Conservation (phyloP, 805 yeast genomes). For the Cyberlindnera xylosilytica region DNA sequence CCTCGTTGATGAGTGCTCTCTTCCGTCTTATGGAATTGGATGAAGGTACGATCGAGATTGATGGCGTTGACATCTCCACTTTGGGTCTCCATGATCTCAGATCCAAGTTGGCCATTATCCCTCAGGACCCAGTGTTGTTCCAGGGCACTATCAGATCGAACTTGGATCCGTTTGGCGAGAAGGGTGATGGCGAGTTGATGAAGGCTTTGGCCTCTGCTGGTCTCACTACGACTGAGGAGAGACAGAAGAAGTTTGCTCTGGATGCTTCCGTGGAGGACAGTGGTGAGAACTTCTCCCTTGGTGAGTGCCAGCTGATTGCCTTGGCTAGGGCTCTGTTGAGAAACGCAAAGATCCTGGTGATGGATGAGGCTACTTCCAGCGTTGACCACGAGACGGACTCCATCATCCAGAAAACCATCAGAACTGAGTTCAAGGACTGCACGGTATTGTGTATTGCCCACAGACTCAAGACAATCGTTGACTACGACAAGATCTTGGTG, state of each 20-base stretch:
- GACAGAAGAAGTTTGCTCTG: slow-evolving; percentile 51
- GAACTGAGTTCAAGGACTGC: slow-evolving; percentile 53
- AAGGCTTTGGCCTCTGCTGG: slow-evolving; percentile 62
- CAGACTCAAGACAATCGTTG: slow-evolving; percentile 61
- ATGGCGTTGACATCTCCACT: slow-evolving; percentile 59
- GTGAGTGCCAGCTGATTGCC: slow-evolving; percentile 69
- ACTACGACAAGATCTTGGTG: slow-evolving; percentile 56
- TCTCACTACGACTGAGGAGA: slow-evolving; percentile 1
- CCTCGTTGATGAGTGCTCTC: slow-evolving; percentile 58
- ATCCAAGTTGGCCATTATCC: slow-evolving; percentile 65
- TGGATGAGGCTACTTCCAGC: slow-evolving; percentile 77
- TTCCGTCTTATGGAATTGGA: slow-evolving; percentile 59
- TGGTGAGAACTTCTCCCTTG: slow-evolving; percentile 67
- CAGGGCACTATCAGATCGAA: slow-evolving; percentile 68
- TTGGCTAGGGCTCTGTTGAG: slow-evolving; percentile 71
- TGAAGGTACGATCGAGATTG: slow-evolving; percentile 56
- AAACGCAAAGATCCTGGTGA: slow-evolving; percentile 53
- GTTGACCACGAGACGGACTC: slow-evolving; percentile 74
- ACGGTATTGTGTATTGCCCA: slow-evolving; percentile 83
- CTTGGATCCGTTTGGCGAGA: slow-evolving; percentile 66
- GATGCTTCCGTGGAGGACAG: slow-evolving; percentile 61
- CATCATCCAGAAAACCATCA: slow-evolving; percentile 58
- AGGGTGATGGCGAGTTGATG: slow-evolving; percentile 57
- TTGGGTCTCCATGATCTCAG: slow-evolving; percentile 65
- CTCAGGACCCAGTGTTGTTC: slow-evolving; percentile 80